A percentile compares a stretch with the other conserved stretches of the same genome.
These are phyloP conservation scores for Pseudocercospora fuligena DNA, from an alignment of 2,329 filamentous ascomycete species.

Conservation along the genomic window DNA sequence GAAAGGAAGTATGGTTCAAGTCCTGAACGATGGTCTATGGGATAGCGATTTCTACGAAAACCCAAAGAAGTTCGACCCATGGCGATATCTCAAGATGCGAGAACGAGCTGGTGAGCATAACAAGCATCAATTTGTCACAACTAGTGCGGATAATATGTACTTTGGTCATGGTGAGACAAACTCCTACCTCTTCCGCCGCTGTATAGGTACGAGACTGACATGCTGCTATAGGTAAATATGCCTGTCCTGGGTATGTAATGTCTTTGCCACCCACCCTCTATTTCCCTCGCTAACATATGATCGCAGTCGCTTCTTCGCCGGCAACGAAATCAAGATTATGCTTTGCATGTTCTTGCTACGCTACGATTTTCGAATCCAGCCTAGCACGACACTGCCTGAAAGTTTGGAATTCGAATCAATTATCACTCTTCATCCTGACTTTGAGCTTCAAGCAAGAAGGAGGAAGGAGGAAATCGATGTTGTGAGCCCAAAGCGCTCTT, in stretches of 20 bases:
- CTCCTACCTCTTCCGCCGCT: too few relatives aligned
- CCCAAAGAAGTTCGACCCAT: conserved; percentile 32
- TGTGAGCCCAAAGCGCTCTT: not conserved
- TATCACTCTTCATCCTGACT: not conserved
- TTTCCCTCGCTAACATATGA: too few relatives aligned
- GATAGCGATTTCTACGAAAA: conserved; percentile 16
- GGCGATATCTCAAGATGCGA: conserved; percentile 32
- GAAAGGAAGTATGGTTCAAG: conserved; percentile 25
- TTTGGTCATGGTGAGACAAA: conserved; percentile 37
- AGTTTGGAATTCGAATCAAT: not conserved
- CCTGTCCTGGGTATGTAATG: conserved; percentile 37
- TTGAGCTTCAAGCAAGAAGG: not conserved
- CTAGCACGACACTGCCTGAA: not conserved
- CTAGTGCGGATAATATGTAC: conserved; percentile 28
- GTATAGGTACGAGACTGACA: too few relatives aligned
- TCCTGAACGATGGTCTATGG: conserved; percentile 15
- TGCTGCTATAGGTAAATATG: conserved; percentile 26
- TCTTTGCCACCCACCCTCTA: too few relatives aligned
- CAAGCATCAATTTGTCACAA: conserved; percentile 32
- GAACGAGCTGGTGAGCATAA: conserved; percentile 29
- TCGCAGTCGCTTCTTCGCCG: conserved; percentile 38
- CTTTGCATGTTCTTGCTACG: conserved; percentile 40
- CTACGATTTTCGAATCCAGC: conserved; percentile 37
- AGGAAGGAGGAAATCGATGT: not conserved
- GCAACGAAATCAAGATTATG: conserved; percentile 41